These are phyloP conservation scores for Fusarium nisikadoi DNA, from an alignment of 2,329 filamentous ascomycete genomes.

Conservation along the genomic window DNA sequence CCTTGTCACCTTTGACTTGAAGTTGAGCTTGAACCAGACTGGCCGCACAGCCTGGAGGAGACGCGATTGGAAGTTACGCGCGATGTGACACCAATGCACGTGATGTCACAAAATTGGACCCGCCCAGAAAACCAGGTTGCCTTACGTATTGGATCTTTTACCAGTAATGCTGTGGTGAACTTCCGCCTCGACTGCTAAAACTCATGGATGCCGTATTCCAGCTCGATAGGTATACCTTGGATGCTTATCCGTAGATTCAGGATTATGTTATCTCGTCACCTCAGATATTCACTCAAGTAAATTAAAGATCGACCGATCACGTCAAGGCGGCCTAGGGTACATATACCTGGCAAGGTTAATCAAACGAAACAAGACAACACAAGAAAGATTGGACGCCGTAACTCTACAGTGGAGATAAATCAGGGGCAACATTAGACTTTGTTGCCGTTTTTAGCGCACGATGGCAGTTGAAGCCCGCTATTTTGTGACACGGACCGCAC, in stretches of 20 bases:
- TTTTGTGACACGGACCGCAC: constrained; percentile 33
- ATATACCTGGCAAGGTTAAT: constrained; percentile 25
- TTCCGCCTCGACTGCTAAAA: background rate
- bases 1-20: constrained; percentile 11
- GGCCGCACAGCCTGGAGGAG: background rate
- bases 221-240: background rate
- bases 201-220: constrained; percentile 11
- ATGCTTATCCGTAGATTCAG: background rate
- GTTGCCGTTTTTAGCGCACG: constrained; percentile 41
- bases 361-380: constrained; percentile 36
- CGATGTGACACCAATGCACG: constrained; percentile 41
- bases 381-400: constrained; percentile 29
- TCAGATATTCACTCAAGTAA: background rate
- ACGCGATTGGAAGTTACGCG: constrained; percentile 33
- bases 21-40: background rate
- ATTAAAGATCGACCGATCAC: constrained; percentile 31
- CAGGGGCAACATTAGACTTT: constrained; percentile 28
- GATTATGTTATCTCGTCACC: background rate
- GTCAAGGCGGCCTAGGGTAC: constrained; percentile 27
- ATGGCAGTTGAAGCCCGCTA: constrained; percentile 35
- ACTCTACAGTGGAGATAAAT: constrained; percentile 20
- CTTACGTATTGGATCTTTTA: background rate
- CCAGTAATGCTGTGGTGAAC: background rate
- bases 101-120: constrained; percentile 17
- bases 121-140: background rate